Evolutionary conservation across 495 filamentous ascomycete genomes (phyloP).

Genomic region (Talaromyces adpressus): DNA sequence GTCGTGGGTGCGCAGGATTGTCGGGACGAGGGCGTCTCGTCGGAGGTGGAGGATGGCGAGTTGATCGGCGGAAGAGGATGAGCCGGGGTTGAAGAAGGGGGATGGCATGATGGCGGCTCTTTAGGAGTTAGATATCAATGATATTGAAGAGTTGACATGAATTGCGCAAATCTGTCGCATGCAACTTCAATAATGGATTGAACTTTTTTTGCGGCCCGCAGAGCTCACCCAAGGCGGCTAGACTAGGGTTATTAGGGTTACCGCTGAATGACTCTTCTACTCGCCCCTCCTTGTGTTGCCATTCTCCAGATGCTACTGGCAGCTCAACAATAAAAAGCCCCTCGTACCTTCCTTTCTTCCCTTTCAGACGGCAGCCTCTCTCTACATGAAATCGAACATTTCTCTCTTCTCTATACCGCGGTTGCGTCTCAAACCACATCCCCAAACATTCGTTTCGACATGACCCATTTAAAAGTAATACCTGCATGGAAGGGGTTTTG

Average conservation of each 20-base stretch:
- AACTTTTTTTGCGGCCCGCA: not conserved
- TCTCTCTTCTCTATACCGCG: not conserved
- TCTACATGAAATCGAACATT: conserved; percentile 2
- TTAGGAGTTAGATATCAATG: not conserved
- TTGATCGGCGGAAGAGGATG: conserved; percentile 43
- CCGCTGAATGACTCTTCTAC: not conserved
- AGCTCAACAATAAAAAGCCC: not conserved
- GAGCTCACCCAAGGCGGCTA: conserved; percentile 3
- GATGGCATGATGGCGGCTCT: conserved; percentile 35
- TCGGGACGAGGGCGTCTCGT: conserved; percentile 71
- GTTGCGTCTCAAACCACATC: conserved; percentile 1
- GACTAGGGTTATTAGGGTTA: not conserved
- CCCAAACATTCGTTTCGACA: not conserved
- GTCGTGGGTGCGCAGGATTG: conserved; percentile 55
- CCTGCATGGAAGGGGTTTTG: not conserved
- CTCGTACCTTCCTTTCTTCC: not conserved
- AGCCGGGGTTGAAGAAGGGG: conserved; percentile 64
- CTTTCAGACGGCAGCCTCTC: not conserved
- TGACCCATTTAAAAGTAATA: not conserved
- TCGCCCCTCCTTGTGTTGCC: not conserved
- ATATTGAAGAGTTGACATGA: not conserved
- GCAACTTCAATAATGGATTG: not conserved
- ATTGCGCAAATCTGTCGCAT: not conserved
- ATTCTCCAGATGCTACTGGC: not conserved
- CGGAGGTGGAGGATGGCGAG: conserved; percentile 78